phyloP scores from a whole-genome alignment of 2,329 filamentous ascomycete genomes.

The Phyllosticta capitalensis region DNA sequence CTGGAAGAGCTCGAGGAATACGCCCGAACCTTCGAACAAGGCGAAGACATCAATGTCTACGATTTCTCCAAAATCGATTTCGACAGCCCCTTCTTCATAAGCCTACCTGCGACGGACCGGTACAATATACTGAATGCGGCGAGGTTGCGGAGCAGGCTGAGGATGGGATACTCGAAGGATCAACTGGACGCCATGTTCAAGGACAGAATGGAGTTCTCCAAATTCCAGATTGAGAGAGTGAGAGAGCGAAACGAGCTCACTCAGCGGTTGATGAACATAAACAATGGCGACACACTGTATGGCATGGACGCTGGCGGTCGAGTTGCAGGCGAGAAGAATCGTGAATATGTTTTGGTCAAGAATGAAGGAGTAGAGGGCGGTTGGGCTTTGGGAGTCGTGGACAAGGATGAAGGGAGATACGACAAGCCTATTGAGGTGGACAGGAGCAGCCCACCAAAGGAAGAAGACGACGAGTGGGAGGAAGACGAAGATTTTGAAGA shows the following conservation, averaged over 20 bases:
- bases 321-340: constrained; percentile 74
- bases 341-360: constrained; percentile 92
- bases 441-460: constrained; percentile 39
- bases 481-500: constrained; percentile 83
- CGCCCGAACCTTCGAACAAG: constrained; percentile 80
- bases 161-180: constrained; percentile 95
- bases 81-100: constrained; percentile 88
- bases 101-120: constrained; percentile 76
- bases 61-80: constrained; percentile 99
- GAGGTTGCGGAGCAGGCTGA: constrained; percentile 71
- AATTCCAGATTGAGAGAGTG: constrained; percentile 92
- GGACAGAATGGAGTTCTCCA: constrained; percentile 92
- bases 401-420: constrained; percentile 66
- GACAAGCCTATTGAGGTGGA: constrained; percentile 93
- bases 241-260: constrained; percentile 89
- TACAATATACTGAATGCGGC: constrained; percentile 98
- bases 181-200: constrained; percentile 96
- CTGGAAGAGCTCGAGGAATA: constrained; percentile 91
- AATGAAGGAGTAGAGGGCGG: constrained; percentile 92
- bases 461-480: constrained; percentile 51
- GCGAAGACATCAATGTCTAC: constrained; percentile 78
- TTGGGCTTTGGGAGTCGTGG: constrained; percentile 91
- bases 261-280: constrained; percentile 86
- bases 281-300: constrained; percentile 26
- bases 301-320: constrained; percentile 69